These are phyloP conservation scores for Sporothrix globosa DNA, from an alignment of 2,329 filamentous ascomycete genomes.

Conservation along the genomic window DNA sequence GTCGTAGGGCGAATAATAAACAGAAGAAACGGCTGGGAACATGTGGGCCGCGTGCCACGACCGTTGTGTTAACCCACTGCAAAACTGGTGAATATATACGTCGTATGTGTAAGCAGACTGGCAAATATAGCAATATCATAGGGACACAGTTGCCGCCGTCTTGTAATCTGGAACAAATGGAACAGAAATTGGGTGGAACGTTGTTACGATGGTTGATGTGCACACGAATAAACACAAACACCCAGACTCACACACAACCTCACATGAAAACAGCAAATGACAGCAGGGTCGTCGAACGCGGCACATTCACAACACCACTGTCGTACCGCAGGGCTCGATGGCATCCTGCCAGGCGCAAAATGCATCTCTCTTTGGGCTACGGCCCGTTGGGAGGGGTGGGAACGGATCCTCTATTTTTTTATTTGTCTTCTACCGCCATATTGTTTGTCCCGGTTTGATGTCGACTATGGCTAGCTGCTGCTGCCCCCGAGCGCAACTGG, in stretches of 20 bases:
- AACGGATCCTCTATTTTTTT: conserved; percentile 10
- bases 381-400: conserved; percentile 25
- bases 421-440: background rate
- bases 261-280: background rate
- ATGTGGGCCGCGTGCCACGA: background rate
- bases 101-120: background rate
- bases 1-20: background rate
- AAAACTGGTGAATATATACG: background rate
- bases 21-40: background rate
- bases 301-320: background rate
- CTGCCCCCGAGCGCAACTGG: background rate
- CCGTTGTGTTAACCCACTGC: conserved; percentile 8
- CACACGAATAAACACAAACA: background rate
- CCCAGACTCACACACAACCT: background rate
- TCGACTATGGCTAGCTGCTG: conserved; percentile 21
- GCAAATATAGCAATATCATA: background rate
- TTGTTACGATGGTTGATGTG: conserved; percentile 3
- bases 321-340: conserved; percentile 17
- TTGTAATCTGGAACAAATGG: conserved; percentile 15
- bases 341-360: conserved; percentile 29
- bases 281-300: background rate
- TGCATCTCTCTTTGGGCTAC: conserved; percentile 31
- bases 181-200: conserved; percentile 11
- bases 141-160: background rate
- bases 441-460: background rate